These are phyloP conservation scores for Phytopythium kandeliae DNA, from an alignment of 352 stramenopile species.

Conservation along the genomic window DNA sequence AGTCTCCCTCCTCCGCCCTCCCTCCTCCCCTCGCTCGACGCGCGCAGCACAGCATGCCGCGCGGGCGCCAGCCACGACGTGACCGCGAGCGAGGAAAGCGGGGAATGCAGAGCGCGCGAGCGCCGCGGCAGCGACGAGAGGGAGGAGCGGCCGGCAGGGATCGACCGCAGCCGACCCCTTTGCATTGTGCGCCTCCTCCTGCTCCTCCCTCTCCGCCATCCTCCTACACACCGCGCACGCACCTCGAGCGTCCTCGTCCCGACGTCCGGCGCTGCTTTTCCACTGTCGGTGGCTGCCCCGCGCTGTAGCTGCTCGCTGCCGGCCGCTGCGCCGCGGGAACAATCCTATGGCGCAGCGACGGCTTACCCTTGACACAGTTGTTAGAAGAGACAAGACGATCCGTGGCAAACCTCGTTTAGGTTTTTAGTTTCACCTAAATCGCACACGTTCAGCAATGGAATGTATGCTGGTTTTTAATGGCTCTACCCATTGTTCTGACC, in stretches of 20 bases:
- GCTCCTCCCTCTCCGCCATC: not conserved
- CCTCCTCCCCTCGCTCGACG: not conserved
- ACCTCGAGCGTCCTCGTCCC: conserved; percentile 1
- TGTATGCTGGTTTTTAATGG: too few relatives aligned
- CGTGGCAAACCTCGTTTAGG: too few relatives aligned
- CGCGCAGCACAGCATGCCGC: too few relatives aligned
- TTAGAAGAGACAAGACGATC: too few relatives aligned
- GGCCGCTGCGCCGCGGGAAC: not conserved
- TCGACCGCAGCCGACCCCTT: too few relatives aligned
- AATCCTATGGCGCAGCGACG: conserved; percentile 8
- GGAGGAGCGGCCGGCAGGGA: not conserved
- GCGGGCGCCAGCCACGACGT: too few relatives aligned
- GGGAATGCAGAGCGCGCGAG: not conserved
- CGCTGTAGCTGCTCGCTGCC: not conserved
- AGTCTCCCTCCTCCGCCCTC: too few relatives aligned
- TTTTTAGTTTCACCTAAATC: too few relatives aligned
- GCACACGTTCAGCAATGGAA: too few relatives aligned
- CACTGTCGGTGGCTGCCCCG: conserved; percentile 4
- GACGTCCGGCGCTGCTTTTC: conserved; percentile 6
- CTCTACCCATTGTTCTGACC: too few relatives aligned
- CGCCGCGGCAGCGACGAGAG: too few relatives aligned
- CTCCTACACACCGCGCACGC: not conserved
- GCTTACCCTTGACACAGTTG: too few relatives aligned
- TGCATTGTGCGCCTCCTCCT: not conserved
- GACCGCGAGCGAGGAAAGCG: not conserved